Evolutionary conservation across 345 rosid genomes (phyloP).

Genomic region (Salix caprea): DNA sequence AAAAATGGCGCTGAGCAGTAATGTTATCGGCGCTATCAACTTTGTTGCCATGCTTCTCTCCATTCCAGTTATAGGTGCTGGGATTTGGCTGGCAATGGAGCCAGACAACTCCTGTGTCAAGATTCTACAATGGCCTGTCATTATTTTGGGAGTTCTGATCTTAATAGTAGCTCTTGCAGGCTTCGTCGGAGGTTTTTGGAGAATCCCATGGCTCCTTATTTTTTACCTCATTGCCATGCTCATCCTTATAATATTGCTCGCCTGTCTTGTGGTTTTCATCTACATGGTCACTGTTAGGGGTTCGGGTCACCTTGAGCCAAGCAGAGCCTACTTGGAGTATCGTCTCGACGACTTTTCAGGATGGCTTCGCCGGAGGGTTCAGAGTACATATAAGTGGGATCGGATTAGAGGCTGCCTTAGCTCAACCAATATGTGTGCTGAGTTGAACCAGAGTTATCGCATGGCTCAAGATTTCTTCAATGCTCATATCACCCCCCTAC

Average conservation of each 20-base stretch:
- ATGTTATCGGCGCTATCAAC: constrained; percentile 80
- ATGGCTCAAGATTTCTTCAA: constrained; percentile 89
- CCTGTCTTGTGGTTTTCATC: constrained; percentile 59
- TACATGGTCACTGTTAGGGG: constrained; percentile 76
- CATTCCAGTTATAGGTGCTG: constrained; percentile 74
- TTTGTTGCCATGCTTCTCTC: constrained; percentile 82
- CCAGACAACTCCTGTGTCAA: constrained; percentile 81
- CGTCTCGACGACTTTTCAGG: constrained; percentile 68
- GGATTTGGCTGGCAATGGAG: constrained; percentile 77
- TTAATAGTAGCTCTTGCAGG: constrained; percentile 66
- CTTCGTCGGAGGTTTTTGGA: constrained; percentile 83
- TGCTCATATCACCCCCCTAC: constrained; percentile 67
- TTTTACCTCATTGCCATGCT: constrained; percentile 73
- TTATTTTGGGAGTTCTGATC: constrained; percentile 66
- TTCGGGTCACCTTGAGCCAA: constrained; percentile 71
- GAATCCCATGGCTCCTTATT: constrained; percentile 74
- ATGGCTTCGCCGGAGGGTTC: constrained; percentile 70
- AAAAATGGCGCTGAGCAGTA: constrained; percentile 71
- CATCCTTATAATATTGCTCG: constrained; percentile 56
- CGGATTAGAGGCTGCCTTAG: constrained; percentile 62
- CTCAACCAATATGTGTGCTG: constrained; percentile 57
- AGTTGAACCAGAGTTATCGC: constrained; percentile 68
- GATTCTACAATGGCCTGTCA: constrained; percentile 89
- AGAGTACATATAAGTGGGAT: constrained; percentile 77
- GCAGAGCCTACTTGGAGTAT: constrained; percentile 75